Evolutionary conservation across 139 green algal genomes (phyloP), one percentile per base, ranked within the genome.

Genomic region (Raphidocelis subcapitata): DNA sequence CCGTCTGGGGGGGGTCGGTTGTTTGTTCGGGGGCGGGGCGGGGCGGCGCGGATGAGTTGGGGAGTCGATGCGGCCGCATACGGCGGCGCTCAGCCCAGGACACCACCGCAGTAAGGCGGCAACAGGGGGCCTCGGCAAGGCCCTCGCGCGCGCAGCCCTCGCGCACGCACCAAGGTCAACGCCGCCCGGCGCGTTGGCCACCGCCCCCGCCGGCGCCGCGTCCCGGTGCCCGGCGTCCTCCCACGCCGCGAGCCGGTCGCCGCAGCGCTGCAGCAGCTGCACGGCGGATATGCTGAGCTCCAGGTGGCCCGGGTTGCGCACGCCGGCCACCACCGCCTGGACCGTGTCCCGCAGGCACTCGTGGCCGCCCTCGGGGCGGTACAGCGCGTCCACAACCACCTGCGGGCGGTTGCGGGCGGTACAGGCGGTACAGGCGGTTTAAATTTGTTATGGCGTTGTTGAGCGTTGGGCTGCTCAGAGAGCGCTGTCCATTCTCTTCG

Each of bases 351-450:
- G 57, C n/a, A 74, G 44, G 57, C 63, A 63, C 10, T 31, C 54
- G 31, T 68, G 65, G 3, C 64, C 64, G n/a, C 57, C n/a, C 20
- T 18, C 41, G 31, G 64, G 21, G 24, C 68, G 59, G 74, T 83
- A 93, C 60, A 94, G 77, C 2, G 82, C 79, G 35, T 89, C 83
- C 16, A 91, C 82, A 3, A 88, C 84, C 1, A 77, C 73, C 33
- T 67, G 32, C 41, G 24, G 21, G 54, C 12, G 49, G 18, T 56
- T n/a, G n/a, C n/a, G n/a, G n/a, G n/a, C n/a, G n/a, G n/a, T n/a
- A n/a, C n/a, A n/a, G n/a, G n/a, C n/a, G n/a, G n/a, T n/a, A n/a
- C n/a, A n/a, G n/a, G n/a, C n/a, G n/a, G n/a, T n/a, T n/a, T n/a
- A n/a, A n/a, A n/a, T n/a, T n/a, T n/a, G n/a, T n/a, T n/a, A 54